Conservation (phyloP, 306 rosid genomes). For the Macrotyloma uniflorum region DNA sequence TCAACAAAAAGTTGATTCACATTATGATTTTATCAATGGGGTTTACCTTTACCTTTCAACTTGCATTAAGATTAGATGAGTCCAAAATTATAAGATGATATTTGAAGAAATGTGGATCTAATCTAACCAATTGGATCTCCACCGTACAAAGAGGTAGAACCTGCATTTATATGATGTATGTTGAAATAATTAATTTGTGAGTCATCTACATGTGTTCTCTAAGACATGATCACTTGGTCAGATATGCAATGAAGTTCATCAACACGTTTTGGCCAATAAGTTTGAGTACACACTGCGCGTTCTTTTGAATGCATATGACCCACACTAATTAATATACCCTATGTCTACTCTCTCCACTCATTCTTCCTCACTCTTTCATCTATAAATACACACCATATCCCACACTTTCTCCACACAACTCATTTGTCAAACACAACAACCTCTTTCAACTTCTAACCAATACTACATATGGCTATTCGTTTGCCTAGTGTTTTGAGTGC, state of each 20-base stretch:
- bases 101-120: conserved; percentile 14
- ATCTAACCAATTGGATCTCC: neutral
- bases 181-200: conserved; percentile 4
- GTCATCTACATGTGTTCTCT: conserved; percentile 5
- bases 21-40: neutral
- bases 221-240: neutral
- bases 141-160: neutral
- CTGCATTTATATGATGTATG: neutral
- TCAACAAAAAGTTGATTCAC: neutral
- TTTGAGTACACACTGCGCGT: conserved; percentile 42
- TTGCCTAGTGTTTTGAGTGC: conserved; percentile 14
- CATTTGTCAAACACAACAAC: neutral
- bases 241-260: neutral
- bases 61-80: neutral
- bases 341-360: conserved; percentile 29
- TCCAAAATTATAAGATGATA: neutral
- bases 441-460: neutral
- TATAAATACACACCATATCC: conserved; percentile 31
- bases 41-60: neutral
- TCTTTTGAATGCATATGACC: conserved; percentile 28
- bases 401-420: neutral
- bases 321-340: neutral
- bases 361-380: neutral
- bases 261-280: conserved; percentile 28
- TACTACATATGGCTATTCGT: conserved; percentile 2